These are phyloP conservation scores for Phytophthora pseudosyringae DNA, from an alignment of 352 stramenopile species.

Conservation along the genomic window DNA sequence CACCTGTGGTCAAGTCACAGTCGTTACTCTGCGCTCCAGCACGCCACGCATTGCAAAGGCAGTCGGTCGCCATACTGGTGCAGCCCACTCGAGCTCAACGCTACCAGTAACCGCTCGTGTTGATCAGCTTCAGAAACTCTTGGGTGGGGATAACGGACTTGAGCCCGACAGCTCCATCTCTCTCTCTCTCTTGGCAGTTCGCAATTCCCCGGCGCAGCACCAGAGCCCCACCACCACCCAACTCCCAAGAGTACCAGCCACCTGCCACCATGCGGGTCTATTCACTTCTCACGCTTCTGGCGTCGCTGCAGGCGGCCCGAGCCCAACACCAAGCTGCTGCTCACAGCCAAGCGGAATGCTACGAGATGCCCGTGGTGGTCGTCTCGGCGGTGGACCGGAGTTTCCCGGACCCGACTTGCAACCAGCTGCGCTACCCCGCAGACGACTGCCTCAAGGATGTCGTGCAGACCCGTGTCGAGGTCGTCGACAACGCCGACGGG, in stretches of 20 bases:
- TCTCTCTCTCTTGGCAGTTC: conserved; percentile 7
- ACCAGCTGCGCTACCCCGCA: conserved; percentile 71
- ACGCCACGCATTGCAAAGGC: conserved; percentile 5
- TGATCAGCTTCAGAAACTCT: conserved; percentile 12
- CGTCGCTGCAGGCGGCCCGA: conserved; percentile 18
- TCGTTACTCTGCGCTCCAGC: conserved; percentile 11
- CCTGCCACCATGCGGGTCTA: conserved; percentile 22
- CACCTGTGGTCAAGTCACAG: neutral
- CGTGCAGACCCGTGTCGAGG: conserved; percentile 58
- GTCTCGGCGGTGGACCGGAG: conserved; percentile 57
- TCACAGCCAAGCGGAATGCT: conserved; percentile 48
- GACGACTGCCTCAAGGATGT: conserved; percentile 69
- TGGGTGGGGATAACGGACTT: conserved; percentile 18
- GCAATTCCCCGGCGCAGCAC: conserved; percentile 27
- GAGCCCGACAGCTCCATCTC: neutral
- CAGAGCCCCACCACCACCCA: conserved; percentile 12
- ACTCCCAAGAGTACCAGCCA: conserved; percentile 11
- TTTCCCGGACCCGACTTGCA: conserved; percentile 76
- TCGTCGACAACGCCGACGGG: conserved; percentile 65
- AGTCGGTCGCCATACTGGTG: conserved; percentile 12
- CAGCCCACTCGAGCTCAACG: conserved; percentile 3
- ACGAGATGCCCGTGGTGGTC: conserved; percentile 74
- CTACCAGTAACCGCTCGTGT: conserved; percentile 10
- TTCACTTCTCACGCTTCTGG: conserved; percentile 26
- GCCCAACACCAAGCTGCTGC: conserved; percentile 18